phyloP scores from a whole-genome alignment of 345 rosid genomes.

The Anastatica hierochuntica region DNA sequence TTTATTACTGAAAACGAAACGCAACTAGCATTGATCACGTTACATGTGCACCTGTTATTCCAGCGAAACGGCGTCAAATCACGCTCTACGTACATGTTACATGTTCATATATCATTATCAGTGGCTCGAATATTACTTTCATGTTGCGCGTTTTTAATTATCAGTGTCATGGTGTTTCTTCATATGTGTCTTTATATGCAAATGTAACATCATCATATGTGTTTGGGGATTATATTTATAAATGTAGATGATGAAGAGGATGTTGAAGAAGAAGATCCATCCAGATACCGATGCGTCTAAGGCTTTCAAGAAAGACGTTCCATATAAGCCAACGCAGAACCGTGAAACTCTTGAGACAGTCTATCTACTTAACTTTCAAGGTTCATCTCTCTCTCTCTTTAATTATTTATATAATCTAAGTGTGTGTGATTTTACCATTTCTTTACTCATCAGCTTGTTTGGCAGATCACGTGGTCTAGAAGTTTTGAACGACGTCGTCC shows the following conservation, averaged over 20 bases:
- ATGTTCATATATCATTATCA: not conserved
- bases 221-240: not conserved
- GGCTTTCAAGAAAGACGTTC: conserved; percentile 19
- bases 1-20: too few relatives aligned
- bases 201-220: not conserved
- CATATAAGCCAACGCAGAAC: conserved; percentile 25
- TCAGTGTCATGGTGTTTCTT: not conserved
- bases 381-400: not conserved
- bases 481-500: conserved; percentile 2
- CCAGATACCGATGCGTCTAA: conserved; percentile 55
- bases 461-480: conserved; percentile 18
- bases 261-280: conserved; percentile 85
- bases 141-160: too few relatives aligned
- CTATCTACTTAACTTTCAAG: conserved; percentile 40
- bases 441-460: not conserved
- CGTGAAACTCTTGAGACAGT: conserved; percentile 31
- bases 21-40: not conserved
- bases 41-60: conserved; percentile 11
- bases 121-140: too few relatives aligned
- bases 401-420: not conserved
- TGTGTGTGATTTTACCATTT: not conserved
- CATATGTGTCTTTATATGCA: not conserved
- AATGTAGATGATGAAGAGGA: conserved; percentile 63
- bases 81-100: not conserved
- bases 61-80: not conserved